These are phyloP conservation scores for Barnettozyma vustinii DNA, from an alignment of 805 yeast genomes.

Conservation along the genomic window DNA sequence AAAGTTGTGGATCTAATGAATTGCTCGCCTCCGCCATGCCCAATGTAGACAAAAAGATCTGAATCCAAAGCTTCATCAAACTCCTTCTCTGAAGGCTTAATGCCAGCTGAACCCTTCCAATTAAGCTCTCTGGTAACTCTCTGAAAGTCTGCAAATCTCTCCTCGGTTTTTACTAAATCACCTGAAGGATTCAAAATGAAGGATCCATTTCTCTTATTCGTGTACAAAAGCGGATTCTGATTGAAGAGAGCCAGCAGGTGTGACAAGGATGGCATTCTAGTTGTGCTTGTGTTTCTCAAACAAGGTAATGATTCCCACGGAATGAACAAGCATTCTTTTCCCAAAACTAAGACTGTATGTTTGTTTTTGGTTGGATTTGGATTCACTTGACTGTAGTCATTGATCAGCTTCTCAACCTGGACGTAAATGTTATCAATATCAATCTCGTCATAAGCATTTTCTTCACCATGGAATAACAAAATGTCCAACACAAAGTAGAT, in stretches of 20 bases:
- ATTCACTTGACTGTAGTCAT: constrained; percentile 22
- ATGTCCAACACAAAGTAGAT: constrained; percentile 57
- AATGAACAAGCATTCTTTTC: constrained; percentile 56
- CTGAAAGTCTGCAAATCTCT: constrained; percentile 43
- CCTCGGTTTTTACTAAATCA: constrained; percentile 67
- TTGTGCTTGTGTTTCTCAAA: constrained; percentile 48
- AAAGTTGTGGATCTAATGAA: constrained; percentile 55
- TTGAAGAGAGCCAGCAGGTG: constrained; percentile 36
- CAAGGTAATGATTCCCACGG: constrained; percentile 88
- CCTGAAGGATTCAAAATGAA: constrained; percentile 79
- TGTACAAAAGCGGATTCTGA: constrained; percentile 14
- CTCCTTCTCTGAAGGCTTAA: constrained; percentile 51
- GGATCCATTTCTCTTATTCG: constrained; percentile 35
- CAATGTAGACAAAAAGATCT: constrained; percentile 68
- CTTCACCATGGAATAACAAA: constrained; percentile 56
- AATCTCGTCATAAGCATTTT: constrained; percentile 59
- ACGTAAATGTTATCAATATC: constrained; percentile 51
- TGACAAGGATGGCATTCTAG: constrained; percentile 69
- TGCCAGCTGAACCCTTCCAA: constrained; percentile 53
- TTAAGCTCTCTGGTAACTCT: constrained; percentile 23
- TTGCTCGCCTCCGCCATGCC: constrained; percentile 97
- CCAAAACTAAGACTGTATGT: constrained; percentile 69
- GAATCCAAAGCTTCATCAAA: constrained; percentile 40
- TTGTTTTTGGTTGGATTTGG: constrained; percentile 17
- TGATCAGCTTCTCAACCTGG: constrained; percentile 45